Base-by-base conservation (phyloP, 1,284 basidiomycete genomes). In the Sporisorium iseilematis-ciliati region DNA sequence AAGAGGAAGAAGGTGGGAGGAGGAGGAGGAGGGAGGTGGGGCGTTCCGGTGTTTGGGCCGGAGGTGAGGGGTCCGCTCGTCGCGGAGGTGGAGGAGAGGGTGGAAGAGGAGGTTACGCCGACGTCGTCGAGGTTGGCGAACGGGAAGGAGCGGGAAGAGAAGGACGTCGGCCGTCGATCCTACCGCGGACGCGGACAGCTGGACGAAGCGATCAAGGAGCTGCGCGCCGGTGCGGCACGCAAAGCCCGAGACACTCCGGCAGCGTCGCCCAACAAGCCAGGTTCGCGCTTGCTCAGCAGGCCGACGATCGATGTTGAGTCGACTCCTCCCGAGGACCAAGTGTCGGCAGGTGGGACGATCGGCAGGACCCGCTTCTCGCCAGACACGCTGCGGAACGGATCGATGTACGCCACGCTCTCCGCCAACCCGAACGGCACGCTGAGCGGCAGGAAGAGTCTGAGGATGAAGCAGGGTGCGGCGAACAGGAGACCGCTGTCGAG, bases 131-230 rank as follows among this genome's bases (percentile, higher is more conserved):
- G 67, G 5, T 77, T 79, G 1, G 56, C 52, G 7, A 41, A 49
- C 6, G n/a, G 16, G 25, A 26, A 16, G 20, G 35, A 8, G 23
- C 40, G 49, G 18, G 50, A 29, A 38, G 20, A 52, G n/a, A 29
- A 42, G 18, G 54, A 59, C 16, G n/a, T 31, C 5, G 65, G 62
- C 16, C 23, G 73, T 14, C 53, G 76, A 26, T 61, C 64, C 38
- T 68, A 75, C 33, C 57, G 79, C n/a, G 76, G 75, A 4, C 53
- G 79, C 16, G 79, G 79, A 7, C 72, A 78, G 56, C 49, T 80
- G 20, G 76, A 81, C 58, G 79, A 78, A 42, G 78, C 79, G 38
- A 81, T 80, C 71, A 78, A 80, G 23, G 78, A 80, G 48, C 66
- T 80, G 12, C 61, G 76, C 7, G 62, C 58, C 2, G 78, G 79